These are phyloP conservation scores for Coniochaeta sp. DNA, from an alignment of 2,329 filamentous ascomycete genomes.

Conservation along the genomic window DNA sequence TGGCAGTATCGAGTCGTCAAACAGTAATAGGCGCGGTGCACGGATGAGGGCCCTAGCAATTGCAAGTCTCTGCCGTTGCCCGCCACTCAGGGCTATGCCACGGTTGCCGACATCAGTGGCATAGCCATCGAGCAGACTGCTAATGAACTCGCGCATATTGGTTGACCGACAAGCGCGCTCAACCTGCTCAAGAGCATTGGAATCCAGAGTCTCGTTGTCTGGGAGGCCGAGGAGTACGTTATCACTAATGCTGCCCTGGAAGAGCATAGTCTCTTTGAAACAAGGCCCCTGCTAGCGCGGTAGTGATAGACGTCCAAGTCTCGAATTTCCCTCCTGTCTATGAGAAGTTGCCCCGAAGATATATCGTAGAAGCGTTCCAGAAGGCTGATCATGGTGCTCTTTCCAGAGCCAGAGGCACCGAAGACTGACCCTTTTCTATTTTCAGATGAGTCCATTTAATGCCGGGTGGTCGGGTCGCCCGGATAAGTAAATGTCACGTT, in stretches of 20 bases:
- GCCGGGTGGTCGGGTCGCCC: not conserved
- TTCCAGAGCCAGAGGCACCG: slow-evolving; percentile 35
- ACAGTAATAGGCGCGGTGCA: slow-evolving; percentile 31
- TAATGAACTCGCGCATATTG: slow-evolving; percentile 8
- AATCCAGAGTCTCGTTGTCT: slow-evolving; percentile 26
- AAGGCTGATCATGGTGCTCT: slow-evolving; percentile 34
- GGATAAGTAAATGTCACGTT: not conserved
- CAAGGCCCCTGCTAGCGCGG: slow-evolving; percentile 38
- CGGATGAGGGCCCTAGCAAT: slow-evolving; percentile 34
- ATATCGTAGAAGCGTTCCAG: slow-evolving; percentile 33
- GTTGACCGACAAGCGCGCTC: not conserved
- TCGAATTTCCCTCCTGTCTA: slow-evolving; percentile 9
- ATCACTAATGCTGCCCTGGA: slow-evolving; percentile 43
- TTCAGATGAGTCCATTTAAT: not conserved
- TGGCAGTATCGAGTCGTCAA: slow-evolving; percentile 39
- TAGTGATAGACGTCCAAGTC: slow-evolving; percentile 28
- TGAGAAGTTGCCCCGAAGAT: not conserved
- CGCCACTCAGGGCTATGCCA: slow-evolving; percentile 33
- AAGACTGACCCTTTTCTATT: slow-evolving; percentile 18
- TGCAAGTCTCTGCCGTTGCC: slow-evolving; percentile 38
- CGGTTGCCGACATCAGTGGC: slow-evolving; percentile 37
- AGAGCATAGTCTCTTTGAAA: slow-evolving; percentile 50
- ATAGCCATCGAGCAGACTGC: slow-evolving; percentile 34
- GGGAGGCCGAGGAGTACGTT: slow-evolving; percentile 41
- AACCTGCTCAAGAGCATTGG: slow-evolving; percentile 29